These are phyloP conservation scores for Linnemannia schmuckeri DNA, from an alignment of 192 early-diverging fungal species.

Conservation along the genomic window DNA sequence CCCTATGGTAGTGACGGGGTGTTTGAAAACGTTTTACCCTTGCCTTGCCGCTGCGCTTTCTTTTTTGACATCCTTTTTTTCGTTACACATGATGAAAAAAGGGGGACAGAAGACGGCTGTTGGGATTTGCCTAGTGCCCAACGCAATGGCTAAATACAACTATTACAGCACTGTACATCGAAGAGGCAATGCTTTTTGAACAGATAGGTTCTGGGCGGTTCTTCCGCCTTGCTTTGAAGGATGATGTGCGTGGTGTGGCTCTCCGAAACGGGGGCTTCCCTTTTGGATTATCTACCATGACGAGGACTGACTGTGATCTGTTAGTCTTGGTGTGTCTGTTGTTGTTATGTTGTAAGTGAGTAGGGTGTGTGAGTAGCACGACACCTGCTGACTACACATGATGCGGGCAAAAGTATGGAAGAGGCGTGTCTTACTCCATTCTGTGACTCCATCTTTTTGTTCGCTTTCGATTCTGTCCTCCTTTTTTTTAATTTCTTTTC, in stretches of 20 bases:
- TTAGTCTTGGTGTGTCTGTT: background rate
- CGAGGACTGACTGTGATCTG: background rate
- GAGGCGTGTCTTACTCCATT: background rate
- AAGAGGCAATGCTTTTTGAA: background rate
- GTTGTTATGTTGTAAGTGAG: background rate
- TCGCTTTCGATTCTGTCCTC: background rate
- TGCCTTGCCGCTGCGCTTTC: background rate
- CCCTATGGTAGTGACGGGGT: background rate
- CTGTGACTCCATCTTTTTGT: background rate
- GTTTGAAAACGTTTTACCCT: background rate
- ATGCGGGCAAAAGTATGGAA: background rate
- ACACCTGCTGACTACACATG: background rate
- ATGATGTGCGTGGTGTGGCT: background rate
- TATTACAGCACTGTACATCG: background rate
- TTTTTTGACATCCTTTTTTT: background rate
- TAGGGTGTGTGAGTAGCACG: background rate
- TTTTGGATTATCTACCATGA: background rate
- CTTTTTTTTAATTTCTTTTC: background rate
- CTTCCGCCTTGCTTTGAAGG: background rate
- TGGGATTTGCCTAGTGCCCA: background rate
- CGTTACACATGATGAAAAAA: background rate
- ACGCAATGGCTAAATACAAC: background rate
- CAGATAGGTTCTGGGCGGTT: background rate
- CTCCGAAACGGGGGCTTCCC: background rate
- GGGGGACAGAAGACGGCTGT: background rate